A percentile compares a stretch with the other conserved stretches of the same genome.
Evolutionary conservation across 306 rosid species (phyloP).

Genomic region (Vigna nakashimae): DNA sequence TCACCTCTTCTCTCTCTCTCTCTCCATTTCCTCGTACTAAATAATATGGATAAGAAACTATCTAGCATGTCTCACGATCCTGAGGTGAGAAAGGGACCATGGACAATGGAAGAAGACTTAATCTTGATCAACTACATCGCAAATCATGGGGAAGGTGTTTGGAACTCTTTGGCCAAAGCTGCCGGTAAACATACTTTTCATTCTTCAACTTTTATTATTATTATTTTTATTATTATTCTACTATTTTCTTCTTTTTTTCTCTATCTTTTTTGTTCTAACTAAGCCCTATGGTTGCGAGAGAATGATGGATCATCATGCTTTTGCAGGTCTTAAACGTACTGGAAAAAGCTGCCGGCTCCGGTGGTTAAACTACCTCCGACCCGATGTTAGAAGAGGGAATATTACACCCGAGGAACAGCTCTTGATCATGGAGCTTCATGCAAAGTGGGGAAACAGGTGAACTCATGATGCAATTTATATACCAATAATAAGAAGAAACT

Average conservation of each 20-base stretch:
- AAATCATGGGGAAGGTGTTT: conserved; percentile 97
- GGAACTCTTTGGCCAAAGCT: conserved; percentile 95
- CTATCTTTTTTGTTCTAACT: background rate
- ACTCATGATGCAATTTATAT: background rate
- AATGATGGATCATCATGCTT: background rate
- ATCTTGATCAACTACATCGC: conserved; percentile 91
- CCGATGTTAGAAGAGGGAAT: conserved; percentile 95
- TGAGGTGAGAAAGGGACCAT: conserved; percentile 96
- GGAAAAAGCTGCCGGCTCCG: conserved; percentile 98
- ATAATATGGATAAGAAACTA: conserved; percentile 61
- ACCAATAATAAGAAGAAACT: background rate
- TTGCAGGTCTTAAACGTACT: conserved; percentile 85
- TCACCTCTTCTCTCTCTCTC: conserved; percentile 28
- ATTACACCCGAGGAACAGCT: conserved; percentile 93
- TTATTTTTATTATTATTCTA: background rate
- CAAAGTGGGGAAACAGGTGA: conserved; percentile 99
- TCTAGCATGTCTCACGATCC: conserved; percentile 73
- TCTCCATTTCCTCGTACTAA: conserved; percentile 35
- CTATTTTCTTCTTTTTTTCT: background rate
- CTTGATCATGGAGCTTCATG: conserved; percentile 94
- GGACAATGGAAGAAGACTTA: conserved; percentile 97
- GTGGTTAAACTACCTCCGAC: conserved; percentile 97
- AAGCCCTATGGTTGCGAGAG: conserved; percentile 4
- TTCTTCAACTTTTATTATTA: background rate
- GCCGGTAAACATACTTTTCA: conserved; percentile 61